A percentile compares a stretch with the other conserved stretches of the same genome.
Conservation (phyloP, 768 basidiomycete species). For the Podaxis sp. region DNA sequence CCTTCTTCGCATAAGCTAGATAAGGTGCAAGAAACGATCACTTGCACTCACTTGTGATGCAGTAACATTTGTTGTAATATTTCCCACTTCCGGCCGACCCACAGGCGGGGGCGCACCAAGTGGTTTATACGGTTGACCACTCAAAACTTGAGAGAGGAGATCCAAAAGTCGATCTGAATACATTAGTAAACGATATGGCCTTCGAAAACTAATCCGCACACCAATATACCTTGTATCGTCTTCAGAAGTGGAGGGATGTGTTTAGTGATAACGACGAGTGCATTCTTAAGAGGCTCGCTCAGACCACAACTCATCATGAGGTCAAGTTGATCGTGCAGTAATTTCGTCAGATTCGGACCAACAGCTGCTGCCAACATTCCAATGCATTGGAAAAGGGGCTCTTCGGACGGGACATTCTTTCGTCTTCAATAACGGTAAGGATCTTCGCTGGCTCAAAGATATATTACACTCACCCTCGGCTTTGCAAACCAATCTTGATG, state of each 20-base stretch:
- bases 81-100: slow-evolving; percentile 50
- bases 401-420: slow-evolving; percentile 91
- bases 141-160: slow-evolving; percentile 75
- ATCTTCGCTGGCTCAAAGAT: background rate
- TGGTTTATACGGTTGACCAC: slow-evolving; percentile 83
- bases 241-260: slow-evolving; percentile 88
- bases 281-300: slow-evolving; percentile 84
- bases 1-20: slow-evolving; percentile 26
- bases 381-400: slow-evolving; percentile 96
- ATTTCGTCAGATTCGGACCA: slow-evolving; percentile 92
- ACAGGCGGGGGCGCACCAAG: slow-evolving; percentile 79
- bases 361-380: slow-evolving; percentile 95
- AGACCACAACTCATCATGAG: slow-evolving; percentile 94
- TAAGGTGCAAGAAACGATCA: background rate
- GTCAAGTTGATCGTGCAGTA: slow-evolving; percentile 95
- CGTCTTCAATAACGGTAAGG: slow-evolving; percentile 39
- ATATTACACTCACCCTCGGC: slow-evolving; percentile 64
- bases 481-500: slow-evolving; percentile 86
- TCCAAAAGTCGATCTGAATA: slow-evolving; percentile 85
- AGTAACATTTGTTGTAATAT: slow-evolving; percentile 51
- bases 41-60: slow-evolving; percentile 41
- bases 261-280: slow-evolving; percentile 79
- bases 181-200: background rate
- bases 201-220: background rate
- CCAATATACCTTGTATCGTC: slow-evolving; percentile 81